Percentiles rank a stretch among this genome's conserved stretches.
These are phyloP conservation scores for Primulina tabacum DNA, from an alignment of 257 asterid genomes.

Conservation along the genomic window DNA sequence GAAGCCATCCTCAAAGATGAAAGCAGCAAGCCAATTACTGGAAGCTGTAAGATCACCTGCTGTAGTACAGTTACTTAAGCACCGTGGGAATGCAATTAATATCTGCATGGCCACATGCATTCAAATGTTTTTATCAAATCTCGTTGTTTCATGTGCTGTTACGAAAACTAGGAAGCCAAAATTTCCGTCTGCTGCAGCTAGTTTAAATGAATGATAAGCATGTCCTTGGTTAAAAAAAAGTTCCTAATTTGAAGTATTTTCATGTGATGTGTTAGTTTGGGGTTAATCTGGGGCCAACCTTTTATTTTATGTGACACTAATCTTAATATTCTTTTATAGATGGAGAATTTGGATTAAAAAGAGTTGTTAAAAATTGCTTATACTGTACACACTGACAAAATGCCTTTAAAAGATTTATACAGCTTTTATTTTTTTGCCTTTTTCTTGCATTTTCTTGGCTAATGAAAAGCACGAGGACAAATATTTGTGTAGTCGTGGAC, in stretches of 20 bases:
- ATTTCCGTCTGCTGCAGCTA: neutral
- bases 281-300: neutral
- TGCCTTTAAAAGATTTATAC: neutral
- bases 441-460: neutral
- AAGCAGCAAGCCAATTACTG: slow-evolving; percentile 39
- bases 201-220: neutral
- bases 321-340: neutral
- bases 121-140: neutral
- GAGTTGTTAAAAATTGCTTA: neutral
- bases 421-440: neutral
- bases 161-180: neutral
- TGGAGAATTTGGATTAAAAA: neutral
- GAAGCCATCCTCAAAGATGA: slow-evolving; percentile 45
- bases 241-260: neutral
- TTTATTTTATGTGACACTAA: neutral
- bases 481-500: neutral
- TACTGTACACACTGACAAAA: neutral
- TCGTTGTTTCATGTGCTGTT: neutral
- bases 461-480: neutral
- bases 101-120: too few species aligned
- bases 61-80: slow-evolving; percentile 16
- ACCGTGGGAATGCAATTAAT: neutral
- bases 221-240: neutral
- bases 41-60: slow-evolving; percentile 24
- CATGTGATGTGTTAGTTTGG: neutral